A percentile compares a stretch with the other conserved stretches of the same genome.
Conservation (phyloP, 371 early-diverging fungal species). For the Syncephalastrum monosporum region DNA sequence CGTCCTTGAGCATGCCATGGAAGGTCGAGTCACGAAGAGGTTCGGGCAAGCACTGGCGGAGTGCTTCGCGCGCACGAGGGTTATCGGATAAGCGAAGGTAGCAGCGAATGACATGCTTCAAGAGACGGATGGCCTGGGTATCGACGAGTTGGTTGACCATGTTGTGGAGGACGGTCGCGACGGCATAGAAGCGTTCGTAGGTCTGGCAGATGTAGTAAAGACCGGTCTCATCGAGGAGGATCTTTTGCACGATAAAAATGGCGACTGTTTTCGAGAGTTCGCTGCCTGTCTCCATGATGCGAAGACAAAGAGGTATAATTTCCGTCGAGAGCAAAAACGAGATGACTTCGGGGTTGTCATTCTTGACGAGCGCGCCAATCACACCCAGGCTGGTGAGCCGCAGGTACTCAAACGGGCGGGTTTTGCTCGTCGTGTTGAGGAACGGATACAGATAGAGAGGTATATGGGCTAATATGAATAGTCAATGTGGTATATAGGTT, state of each 20-base stretch:
- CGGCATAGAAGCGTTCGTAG: slow-evolving; percentile 96
- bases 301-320: slow-evolving; percentile 96
- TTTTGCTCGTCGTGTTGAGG: slow-evolving; percentile 94
- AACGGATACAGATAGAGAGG: slow-evolving; percentile 98
- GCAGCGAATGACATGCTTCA: slow-evolving; percentile 95
- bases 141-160: slow-evolving; percentile 93
- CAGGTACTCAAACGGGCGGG: slow-evolving; percentile 93
- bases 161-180: slow-evolving; percentile 92
- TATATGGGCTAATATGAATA: slow-evolving; percentile 74
- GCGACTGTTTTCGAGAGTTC: slow-evolving; percentile 98
- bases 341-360: slow-evolving; percentile 94
- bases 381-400: slow-evolving; percentile 93
- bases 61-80: slow-evolving; percentile 84
- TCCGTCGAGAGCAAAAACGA: slow-evolving; percentile 96
- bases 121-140: slow-evolving; percentile 79
- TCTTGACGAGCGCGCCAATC: slow-evolving; percentile 96
- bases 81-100: slow-evolving; percentile 95
- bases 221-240: slow-evolving; percentile 93
- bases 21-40: slow-evolving; percentile 82
- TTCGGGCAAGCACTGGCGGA: slow-evolving; percentile 87
- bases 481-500: no score
- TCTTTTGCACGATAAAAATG: slow-evolving; percentile 97
- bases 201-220: slow-evolving; percentile 97
- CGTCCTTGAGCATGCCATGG: slow-evolving; percentile 77
- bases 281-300: slow-evolving; percentile 97